Conservation (phyloP, 2,329 filamentous ascomycete species). For the Trichothecium roseum region DNA sequence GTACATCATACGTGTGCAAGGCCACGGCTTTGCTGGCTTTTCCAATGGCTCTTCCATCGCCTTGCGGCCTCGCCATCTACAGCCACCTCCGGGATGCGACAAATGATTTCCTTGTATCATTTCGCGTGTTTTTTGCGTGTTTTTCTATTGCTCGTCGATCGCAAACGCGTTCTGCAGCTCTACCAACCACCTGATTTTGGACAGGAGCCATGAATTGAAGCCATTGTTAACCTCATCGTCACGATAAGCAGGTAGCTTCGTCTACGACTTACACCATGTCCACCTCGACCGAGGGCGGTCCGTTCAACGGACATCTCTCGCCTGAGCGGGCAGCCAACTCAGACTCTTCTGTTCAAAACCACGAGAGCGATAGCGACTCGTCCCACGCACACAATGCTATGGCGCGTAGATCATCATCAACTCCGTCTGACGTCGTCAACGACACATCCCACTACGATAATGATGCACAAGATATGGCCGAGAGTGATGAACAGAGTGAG, state of each 20-base stretch:
- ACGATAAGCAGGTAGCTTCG: conserved; percentile 41
- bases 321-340: conserved; percentile 36
- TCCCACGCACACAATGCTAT: conserved; percentile 58
- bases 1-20: conserved; percentile 11
- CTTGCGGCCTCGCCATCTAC: conserved; percentile 39
- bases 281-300: conserved; percentile 49
- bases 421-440: conserved; percentile 31
- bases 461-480: conserved; percentile 29
- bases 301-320: conserved; percentile 57
- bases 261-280: conserved; percentile 52
- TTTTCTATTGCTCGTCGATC: conserved; percentile 4
- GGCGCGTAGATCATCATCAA: conserved; percentile 34
- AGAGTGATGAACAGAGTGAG: conserved; percentile 35
- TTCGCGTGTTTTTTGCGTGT: conserved; percentile 9
- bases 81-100: conserved; percentile 32
- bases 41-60: conserved; percentile 34
- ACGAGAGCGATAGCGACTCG: conserved; percentile 54
- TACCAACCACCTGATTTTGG: not conserved
- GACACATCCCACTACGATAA: conserved; percentile 27
- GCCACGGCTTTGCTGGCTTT: conserved; percentile 12
- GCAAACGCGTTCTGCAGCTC: conserved; percentile 2
- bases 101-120: conserved; percentile 17
- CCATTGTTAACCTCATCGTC: conserved; percentile 24
- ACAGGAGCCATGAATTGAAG: conserved; percentile 3
- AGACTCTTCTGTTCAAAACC: conserved; percentile 23